Evolutionary conservation across 2,329 filamentous ascomycete species (phyloP).

Genomic region (Pseudopithomyces maydicus): DNA sequence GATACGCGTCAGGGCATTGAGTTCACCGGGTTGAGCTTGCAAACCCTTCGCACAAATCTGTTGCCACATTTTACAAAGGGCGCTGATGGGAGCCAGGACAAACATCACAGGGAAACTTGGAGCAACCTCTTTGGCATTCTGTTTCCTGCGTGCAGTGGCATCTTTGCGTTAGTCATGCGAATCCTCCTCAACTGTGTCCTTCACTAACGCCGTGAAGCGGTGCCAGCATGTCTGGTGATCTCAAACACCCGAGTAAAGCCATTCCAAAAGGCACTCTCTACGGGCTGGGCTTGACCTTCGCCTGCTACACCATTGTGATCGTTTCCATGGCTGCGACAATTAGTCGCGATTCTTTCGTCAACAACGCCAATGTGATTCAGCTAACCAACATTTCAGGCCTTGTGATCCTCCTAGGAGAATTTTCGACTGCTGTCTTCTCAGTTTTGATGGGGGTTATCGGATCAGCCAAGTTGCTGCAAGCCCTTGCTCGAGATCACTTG

Average conservation of each 20-base stretch:
- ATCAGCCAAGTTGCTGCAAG: conserved; percentile 82
- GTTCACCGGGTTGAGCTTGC: conserved; percentile 76
- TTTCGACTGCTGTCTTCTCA: conserved; percentile 83
- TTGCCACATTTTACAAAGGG: conserved; percentile 69
- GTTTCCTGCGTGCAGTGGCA: conserved; percentile 72
- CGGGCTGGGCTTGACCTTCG: conserved; percentile 66
- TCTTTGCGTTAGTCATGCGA: conserved; percentile 56
- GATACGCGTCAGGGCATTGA: conserved; percentile 66
- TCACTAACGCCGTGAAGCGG: conserved; percentile 60
- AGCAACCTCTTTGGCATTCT: conserved; percentile 85
- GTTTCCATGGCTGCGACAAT: conserved; percentile 78
- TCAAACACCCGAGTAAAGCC: conserved; percentile 80
- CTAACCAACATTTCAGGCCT: conserved; percentile 76
- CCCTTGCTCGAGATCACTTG: conserved; percentile 77
- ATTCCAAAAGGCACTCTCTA: conserved; percentile 69
- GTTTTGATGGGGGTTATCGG: conserved; percentile 87
- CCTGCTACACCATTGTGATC: conserved; percentile 77
- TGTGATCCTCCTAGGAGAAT: conserved; percentile 79
- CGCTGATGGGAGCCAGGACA: conserved; percentile 65
- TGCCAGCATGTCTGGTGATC: conserved; percentile 87
- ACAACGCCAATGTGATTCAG: conserved; percentile 79
- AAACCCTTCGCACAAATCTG: conserved; percentile 76
- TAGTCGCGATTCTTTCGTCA: conserved; percentile 73
- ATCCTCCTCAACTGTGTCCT: not conserved
- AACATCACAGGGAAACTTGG: conserved; percentile 71